phyloP scores from a whole-genome alignment of 345 rosid species.

The Arabis alpina region DNA sequence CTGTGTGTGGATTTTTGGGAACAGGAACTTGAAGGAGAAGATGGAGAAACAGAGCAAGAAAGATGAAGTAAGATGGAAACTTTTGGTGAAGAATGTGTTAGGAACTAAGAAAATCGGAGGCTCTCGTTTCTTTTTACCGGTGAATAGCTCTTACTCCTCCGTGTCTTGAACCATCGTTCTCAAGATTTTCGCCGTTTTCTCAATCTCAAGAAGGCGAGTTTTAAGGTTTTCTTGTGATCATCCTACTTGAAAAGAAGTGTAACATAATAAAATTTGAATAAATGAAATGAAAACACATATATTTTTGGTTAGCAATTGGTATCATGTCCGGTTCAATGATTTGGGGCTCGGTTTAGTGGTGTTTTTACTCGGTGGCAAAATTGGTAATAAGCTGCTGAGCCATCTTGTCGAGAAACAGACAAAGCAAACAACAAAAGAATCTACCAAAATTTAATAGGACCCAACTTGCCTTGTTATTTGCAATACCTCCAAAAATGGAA shows the following conservation, averaged over 20 bases:
- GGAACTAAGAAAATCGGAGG: constrained; percentile 61
- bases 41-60: constrained; percentile 68
- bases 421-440: constrained; percentile 12
- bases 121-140: constrained; percentile 55
- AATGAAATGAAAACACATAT: constrained; percentile 6
- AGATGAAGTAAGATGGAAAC: constrained; percentile 73
- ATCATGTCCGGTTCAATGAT: not conserved
- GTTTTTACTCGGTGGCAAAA: not conserved
- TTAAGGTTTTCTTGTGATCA: constrained; percentile 46
- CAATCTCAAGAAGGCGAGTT: constrained; percentile 38
- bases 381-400: too few species aligned
- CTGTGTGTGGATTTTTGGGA: not conserved
- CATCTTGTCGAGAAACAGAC: too few species aligned
- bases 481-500: constrained; percentile 36
- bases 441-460: constrained; percentile 8
- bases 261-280: not conserved
- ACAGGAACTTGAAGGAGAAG: constrained; percentile 76
- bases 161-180: not conserved
- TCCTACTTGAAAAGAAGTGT: constrained; percentile 6
- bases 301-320: constrained; percentile 3
- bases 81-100: constrained; percentile 65
- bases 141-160: constrained; percentile 4
- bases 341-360: constrained; percentile 3
- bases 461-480: constrained; percentile 31
- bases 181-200: constrained; percentile 5